Percentiles rank a stretch among this genome's conserved stretches.
Conservation (phyloP, 495 filamentous ascomycete species). For the Penicillium herquei region DNA sequence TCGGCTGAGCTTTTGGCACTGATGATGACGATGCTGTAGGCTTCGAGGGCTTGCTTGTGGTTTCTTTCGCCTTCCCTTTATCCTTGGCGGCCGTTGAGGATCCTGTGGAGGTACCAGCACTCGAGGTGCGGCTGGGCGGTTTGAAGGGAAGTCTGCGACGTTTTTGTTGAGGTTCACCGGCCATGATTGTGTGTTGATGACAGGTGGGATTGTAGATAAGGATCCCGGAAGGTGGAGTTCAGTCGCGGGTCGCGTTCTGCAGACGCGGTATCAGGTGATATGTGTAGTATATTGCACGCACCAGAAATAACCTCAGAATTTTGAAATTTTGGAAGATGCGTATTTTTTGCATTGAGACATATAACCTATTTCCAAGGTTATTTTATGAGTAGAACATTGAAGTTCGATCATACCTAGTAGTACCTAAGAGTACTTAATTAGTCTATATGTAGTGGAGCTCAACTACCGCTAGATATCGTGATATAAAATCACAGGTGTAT, state of each 20-base stretch:
- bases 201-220: not conserved
- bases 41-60: conserved; percentile 16
- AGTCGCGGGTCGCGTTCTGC: conserved; percentile 1
- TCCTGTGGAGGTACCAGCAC: conserved; percentile 18
- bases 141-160: conserved; percentile 49
- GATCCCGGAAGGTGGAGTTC: not conserved
- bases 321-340: too few species aligned
- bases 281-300: not conserved
- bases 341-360: too few species aligned
- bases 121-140: conserved; percentile 41
- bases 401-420: too few species aligned
- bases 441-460: too few species aligned
- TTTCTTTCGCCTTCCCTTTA: conserved; percentile 20
- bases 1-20: conserved; percentile 13
- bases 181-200: conserved; percentile 23
- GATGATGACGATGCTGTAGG: conserved; percentile 7
- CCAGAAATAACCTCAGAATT: too few species aligned
- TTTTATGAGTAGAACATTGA: too few species aligned
- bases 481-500: too few species aligned
- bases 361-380: too few species aligned
- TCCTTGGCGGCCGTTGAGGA: conserved; percentile 10
- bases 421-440: too few species aligned
- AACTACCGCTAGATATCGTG: too few species aligned
- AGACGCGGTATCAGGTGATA: conserved; percentile 41
- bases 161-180: conserved; percentile 41